Base-by-base conservation (phyloP, 2,329 filamentous ascomycete species). In the Laburnicola sp. region DNA sequence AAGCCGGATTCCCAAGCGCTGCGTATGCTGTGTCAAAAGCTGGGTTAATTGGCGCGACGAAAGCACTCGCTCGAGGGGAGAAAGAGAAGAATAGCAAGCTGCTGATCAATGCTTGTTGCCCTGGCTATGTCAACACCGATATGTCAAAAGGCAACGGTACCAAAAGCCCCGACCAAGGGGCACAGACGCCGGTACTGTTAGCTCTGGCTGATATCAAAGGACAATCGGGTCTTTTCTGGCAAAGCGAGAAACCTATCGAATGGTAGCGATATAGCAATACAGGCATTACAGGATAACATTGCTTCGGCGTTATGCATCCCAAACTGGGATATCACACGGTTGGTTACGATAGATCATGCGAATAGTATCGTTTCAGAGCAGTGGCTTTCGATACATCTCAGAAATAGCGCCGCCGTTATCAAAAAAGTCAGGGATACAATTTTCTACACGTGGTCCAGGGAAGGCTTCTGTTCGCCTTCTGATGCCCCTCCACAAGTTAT, bases 1-100 rank as follows among this genome's bases (percentile, higher is more conserved):
- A 78, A 37, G 65, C 72, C 2, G 79, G 80, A 0, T 82, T 78
- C 64, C 79, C 78, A 2, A 52, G 73, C 32, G 74, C 77, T 2
- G 79, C 76, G 7, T 82, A 82, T 58, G 75, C 75, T 0, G 75
- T 78, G 4, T 73, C 68, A 23, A 79, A 80, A 58, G 74, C 75
- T 4, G 76, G 76, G 2, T 57, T 76, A 8, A 76, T 76, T 47
- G 76, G 71, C 0, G 69, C 70, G 44, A 77, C 76, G 11, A 69
- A 64, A 50, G 71, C 70, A 4, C 45, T 78, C 8, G 76, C 74
- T 3, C 36, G 48, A 25, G 61, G 70, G 31, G 62, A 73, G 55
- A 58, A 60, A 50, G 63, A 66, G n/a, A 68, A 63, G 38, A 72
- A 70, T 1, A 65, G 64, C 7, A 62, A 61, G 4, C 57, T 69